Percentiles rank a stretch among this genome's conserved stretches.
Evolutionary conservation across 805 yeast genomes (phyloP).

Genomic region (Monosporozyma solicola): DNA sequence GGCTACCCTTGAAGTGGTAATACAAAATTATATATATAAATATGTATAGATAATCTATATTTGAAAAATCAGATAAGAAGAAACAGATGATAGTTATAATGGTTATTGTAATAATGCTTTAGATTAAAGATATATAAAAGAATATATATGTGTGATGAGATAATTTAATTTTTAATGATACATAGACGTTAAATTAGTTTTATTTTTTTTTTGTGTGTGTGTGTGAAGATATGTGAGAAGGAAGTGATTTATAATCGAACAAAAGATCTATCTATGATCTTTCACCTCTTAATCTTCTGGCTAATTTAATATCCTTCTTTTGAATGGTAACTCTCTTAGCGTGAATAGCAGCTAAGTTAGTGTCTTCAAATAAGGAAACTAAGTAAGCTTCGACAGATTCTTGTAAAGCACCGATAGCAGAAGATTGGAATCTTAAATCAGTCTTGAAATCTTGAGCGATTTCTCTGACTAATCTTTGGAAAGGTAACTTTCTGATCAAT

Average conservation of each 20-base stretch:
- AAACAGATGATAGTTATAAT: not conserved
- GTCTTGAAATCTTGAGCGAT: slow-evolving; percentile 91
- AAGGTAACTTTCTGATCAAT: slow-evolving; percentile 91
- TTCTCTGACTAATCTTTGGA: slow-evolving; percentile 94
- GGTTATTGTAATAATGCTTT: not conserved
- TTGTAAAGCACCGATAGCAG: slow-evolving; percentile 96
- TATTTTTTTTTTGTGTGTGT: no score
- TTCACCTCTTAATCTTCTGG: slow-evolving; percentile 97
- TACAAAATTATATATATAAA: not conserved
- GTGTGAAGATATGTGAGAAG: no score
- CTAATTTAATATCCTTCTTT: slow-evolving; percentile 96
- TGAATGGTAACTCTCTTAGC: slow-evolving; percentile 98
- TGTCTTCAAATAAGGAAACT: slow-evolving; percentile 93
- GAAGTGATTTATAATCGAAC: not conserved
- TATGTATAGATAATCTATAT: not conserved
- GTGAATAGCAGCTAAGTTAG: slow-evolving; percentile 96
- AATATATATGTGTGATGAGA: slow-evolving; percentile 2
- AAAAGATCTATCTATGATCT: slow-evolving; percentile 46
- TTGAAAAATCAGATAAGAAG: not conserved
- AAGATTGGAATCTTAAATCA: slow-evolving; percentile 92
- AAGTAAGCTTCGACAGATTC: slow-evolving; percentile 98
- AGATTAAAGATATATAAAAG: not conserved
- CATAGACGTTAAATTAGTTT: not conserved
- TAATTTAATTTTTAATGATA: not conserved
- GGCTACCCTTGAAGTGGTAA: slow-evolving; percentile 67